phyloP scores from a whole-genome alignment of 2,329 filamentous ascomycete genomes.

The Xylariaceae sp. region DNA sequence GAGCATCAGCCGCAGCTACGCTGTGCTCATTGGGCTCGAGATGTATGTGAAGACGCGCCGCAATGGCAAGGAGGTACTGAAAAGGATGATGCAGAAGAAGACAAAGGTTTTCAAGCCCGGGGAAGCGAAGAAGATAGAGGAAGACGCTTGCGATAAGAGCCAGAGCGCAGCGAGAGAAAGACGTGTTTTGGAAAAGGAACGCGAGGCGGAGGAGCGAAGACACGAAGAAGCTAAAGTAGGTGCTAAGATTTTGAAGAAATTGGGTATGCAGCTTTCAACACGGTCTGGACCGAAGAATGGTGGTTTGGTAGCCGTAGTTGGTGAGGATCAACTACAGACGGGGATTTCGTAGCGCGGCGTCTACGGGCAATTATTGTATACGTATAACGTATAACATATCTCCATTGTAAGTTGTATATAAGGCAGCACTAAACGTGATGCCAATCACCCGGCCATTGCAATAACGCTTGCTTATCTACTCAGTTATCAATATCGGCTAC shows the following conservation, averaged over 20 bases:
- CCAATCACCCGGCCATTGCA: background rate
- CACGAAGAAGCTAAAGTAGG: too few relatives aligned
- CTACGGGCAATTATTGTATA: too few relatives aligned
- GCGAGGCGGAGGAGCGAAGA: background rate
- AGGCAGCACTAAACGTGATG: background rate
- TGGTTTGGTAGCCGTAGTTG: too few relatives aligned
- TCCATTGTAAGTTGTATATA: too few relatives aligned
- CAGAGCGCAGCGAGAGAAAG: conserved; percentile 19
- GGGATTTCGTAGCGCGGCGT: too few relatives aligned
- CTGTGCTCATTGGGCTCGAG: conserved; percentile 77
- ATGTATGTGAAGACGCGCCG: conserved; percentile 67
- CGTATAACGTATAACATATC: too few relatives aligned
- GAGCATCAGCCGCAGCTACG: conserved; percentile 76
- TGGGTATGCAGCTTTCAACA: too few relatives aligned
- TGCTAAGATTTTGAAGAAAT: too few relatives aligned
- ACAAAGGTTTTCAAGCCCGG: conserved; percentile 61
- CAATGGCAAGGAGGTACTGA: conserved; percentile 54
- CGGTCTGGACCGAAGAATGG: too few relatives aligned
- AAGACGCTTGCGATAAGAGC: conserved; percentile 40
- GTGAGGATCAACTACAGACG: too few relatives aligned
- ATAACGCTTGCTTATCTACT: background rate
- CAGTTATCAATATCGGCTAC: conserved; percentile 32
- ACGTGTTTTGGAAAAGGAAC: conserved; percentile 10
- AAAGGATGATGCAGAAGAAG: conserved; percentile 49
- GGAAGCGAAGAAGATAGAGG: conserved; percentile 52